Evolutionary conservation across 2,329 filamentous ascomycete species (phyloP).

Genomic region (Orbilia quercus): DNA sequence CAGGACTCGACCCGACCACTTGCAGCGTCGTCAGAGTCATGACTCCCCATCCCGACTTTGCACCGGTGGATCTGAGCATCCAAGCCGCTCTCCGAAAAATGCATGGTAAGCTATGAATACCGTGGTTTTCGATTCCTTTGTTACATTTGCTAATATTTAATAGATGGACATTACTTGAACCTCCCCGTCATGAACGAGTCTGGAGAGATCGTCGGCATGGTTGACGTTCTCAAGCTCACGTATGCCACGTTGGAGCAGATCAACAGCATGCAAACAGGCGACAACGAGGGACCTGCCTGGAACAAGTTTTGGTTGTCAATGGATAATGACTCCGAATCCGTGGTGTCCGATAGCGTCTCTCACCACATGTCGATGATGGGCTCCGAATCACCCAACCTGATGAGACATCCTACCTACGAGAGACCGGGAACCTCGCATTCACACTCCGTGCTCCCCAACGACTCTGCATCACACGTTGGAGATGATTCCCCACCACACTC

Average conservation of each 20-base stretch:
- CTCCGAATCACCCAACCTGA: constrained; percentile 48
- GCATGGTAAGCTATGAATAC: constrained; percentile 76
- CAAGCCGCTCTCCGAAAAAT: constrained; percentile 98
- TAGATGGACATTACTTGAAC: constrained; percentile 98
- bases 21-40: constrained; percentile 99
- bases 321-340: constrained; percentile 92
- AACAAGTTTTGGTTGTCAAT: constrained; percentile 99
- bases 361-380: constrained; percentile 64
- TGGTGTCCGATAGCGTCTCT: constrained; percentile 82
- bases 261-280: constrained; percentile 89
- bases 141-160: constrained; percentile 34
- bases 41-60: constrained; percentile 99
- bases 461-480: constrained; percentile 93
- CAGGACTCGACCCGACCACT: constrained; percentile 89
- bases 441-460: constrained; percentile 89
- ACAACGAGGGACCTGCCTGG: constrained; percentile 96
- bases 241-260: constrained; percentile 98
- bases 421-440: constrained; percentile 62
- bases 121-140: not conserved
- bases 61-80: constrained; percentile 98
- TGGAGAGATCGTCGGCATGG: constrained; percentile 99
- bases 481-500: constrained; percentile 76
- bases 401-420: constrained; percentile 43
- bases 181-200: constrained; percentile 97
- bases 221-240: constrained; percentile 96